phyloP scores from a whole-genome alignment of 2,329 filamentous ascomycete genomes.

The Colletotrichum chrysophilum region DNA sequence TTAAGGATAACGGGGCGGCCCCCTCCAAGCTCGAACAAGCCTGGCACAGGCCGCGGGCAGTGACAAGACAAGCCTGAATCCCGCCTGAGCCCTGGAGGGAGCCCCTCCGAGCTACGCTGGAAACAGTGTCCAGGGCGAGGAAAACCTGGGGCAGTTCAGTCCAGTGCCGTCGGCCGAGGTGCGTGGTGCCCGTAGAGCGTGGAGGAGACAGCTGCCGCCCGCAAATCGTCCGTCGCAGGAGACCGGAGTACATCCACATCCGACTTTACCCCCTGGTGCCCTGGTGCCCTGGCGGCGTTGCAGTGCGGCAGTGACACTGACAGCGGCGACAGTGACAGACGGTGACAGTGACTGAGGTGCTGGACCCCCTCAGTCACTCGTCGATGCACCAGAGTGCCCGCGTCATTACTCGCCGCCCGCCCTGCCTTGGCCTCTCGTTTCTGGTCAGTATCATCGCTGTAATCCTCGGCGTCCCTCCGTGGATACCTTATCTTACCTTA shows the following conservation, averaged over 20 bases:
- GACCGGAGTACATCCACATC: not conserved
- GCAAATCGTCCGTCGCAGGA: not conserved
- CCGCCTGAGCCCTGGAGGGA: not conserved
- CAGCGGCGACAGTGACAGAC: not conserved
- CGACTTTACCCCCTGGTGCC: no score
- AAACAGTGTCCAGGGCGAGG: not conserved
- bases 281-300: not conserved
- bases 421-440: not conserved
- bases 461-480: not conserved
- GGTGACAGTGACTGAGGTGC: not conserved
- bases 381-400: not conserved
- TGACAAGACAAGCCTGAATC: not conserved
- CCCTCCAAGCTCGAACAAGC: not conserved
- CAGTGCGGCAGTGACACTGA: not conserved
- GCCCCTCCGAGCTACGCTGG: not conserved
- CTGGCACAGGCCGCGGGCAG: not conserved
- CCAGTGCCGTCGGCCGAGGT: not conserved
- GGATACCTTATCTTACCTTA: not conserved
- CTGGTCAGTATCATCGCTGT: slow-evolving; percentile 3
- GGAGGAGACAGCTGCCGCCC: no score
- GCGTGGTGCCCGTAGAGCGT: not conserved
- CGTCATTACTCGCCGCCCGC: slow-evolving; percentile 17
- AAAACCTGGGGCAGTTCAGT: not conserved
- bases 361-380: not conserved
- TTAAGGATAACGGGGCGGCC: not conserved